These are phyloP conservation scores for Fusarium newnesense DNA, from an alignment of 2,329 filamentous ascomycete species.

Conservation along the genomic window DNA sequence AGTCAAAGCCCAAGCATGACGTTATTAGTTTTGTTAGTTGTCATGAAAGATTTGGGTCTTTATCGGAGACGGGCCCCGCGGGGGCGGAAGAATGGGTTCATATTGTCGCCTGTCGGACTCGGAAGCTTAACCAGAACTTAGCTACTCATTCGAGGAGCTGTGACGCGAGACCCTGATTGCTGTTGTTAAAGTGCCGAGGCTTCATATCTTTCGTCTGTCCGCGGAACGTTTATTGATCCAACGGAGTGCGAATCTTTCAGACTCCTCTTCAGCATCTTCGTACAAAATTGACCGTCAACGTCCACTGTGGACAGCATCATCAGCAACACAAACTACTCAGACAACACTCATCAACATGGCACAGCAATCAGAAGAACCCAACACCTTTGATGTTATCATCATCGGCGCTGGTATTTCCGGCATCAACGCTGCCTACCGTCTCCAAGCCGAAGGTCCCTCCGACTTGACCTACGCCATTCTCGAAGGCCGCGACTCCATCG, in stretches of 20 bases:
- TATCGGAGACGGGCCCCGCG: not conserved
- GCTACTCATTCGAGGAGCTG: not conserved
- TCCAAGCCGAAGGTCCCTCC: conserved; percentile 65
- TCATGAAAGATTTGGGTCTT: not conserved
- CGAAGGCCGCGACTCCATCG: conserved; percentile 72
- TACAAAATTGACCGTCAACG: not conserved
- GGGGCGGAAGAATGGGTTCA: not conserved
- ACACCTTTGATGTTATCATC: conserved; percentile 65
- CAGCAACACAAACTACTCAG: not conserved
- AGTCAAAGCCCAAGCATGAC: not conserved
- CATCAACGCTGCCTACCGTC: conserved; percentile 78
- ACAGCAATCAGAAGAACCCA: conserved; percentile 1
- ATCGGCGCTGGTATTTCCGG: conserved; percentile 80
- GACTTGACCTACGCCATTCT: conserved; percentile 71
- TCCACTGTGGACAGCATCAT: not conserved
- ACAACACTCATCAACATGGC: conserved; percentile 4
- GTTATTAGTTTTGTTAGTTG: not conserved
- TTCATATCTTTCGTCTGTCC: not conserved
- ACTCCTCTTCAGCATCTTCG: not conserved
- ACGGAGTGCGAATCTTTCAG: not conserved
- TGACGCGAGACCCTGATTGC: not conserved
- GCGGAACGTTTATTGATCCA: not conserved
- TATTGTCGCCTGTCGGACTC: not conserved
- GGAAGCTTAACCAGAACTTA: conserved; percentile 24
- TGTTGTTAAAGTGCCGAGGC: not conserved